Evolutionary conservation across 495 filamentous ascomycete species (phyloP).

Genomic region (Ramalina peruviana): DNA sequence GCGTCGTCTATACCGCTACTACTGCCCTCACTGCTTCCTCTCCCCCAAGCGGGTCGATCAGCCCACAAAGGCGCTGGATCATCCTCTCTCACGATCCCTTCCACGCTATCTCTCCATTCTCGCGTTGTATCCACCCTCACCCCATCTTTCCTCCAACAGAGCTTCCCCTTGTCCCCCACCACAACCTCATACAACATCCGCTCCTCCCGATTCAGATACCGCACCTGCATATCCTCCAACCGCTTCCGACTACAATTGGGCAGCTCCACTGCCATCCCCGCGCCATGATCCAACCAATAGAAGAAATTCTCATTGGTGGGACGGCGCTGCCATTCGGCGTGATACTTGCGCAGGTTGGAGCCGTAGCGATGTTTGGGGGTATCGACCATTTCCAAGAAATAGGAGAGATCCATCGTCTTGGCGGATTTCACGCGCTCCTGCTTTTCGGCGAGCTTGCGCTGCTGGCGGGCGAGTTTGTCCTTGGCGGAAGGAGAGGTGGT

Average conservation of each 20-base stretch:
- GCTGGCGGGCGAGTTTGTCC: conserved; percentile 20
- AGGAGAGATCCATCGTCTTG: conserved; percentile 74
- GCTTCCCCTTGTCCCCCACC: conserved; percentile 49
- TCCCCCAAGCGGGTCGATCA: conserved; percentile 8
- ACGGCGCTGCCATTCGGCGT: conserved; percentile 65
- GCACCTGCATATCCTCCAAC: conserved; percentile 54
- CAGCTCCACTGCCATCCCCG: conserved; percentile 45
- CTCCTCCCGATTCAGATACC: conserved; percentile 63
- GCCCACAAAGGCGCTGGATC: conserved; percentile 41
- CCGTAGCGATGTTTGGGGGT: conserved; percentile 71
- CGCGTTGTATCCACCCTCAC: conserved; percentile 58
- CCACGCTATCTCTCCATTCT: conserved; percentile 64
- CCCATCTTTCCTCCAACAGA: conserved; percentile 72
- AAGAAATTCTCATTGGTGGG: conserved; percentile 82
- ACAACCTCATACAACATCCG: conserved; percentile 57
- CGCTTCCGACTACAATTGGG: conserved; percentile 46
- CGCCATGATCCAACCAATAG: conserved; percentile 86
- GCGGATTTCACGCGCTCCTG: conserved; percentile 33
- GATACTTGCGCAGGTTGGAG: conserved; percentile 69
- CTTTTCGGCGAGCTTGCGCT: conserved; percentile 18
- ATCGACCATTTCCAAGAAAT: conserved; percentile 92
- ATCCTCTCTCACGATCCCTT: conserved; percentile 57
- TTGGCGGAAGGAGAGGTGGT: conserved; percentile 18
- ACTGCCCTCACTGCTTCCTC: conserved; percentile 10
- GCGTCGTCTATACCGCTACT: conserved; percentile 1